A percentile compares a stretch with the other conserved stretches of the same genome.
phyloP scores from a whole-genome alignment of 805 yeast genomes.

The Ascoidea asiatica region DNA sequence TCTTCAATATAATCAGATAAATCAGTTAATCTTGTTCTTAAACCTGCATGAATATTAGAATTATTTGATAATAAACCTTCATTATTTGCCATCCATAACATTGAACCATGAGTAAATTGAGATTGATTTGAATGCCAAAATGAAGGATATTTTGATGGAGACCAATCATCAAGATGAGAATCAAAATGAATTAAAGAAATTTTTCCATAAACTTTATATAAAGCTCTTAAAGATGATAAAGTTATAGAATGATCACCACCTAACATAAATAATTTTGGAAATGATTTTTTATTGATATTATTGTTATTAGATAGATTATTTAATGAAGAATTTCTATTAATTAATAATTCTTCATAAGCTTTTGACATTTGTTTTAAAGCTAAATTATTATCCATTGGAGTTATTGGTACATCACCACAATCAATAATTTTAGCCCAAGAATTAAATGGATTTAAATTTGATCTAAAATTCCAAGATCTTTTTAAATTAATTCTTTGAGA shows the following conservation, averaged over 20 bases:
- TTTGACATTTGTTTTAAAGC: conserved; percentile 37
- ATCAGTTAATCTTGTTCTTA: conserved; percentile 43
- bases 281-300: conserved; percentile 5
- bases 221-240: conserved; percentile 35
- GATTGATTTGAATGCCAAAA: conserved; percentile 23
- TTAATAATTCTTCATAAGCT: conserved; percentile 34
- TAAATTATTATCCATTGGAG: conserved; percentile 44
- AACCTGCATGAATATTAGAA: conserved; percentile 43
- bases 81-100: conserved; percentile 53
- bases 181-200: conserved; percentile 50
- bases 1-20: conserved; percentile 33
- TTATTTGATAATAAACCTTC: conserved; percentile 36
- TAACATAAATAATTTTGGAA: conserved; percentile 33
- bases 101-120: conserved; percentile 50
- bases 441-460: conserved; percentile 11
- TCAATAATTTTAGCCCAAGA: conserved; percentile 28
- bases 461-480: conserved; percentile 8
- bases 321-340: conserved; percentile 23
- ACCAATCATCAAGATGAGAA: conserved; percentile 58
- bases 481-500: conserved; percentile 26
- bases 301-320: conserved; percentile 12
- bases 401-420: conserved; percentile 50
- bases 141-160: neutral
- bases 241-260: conserved; percentile 55
- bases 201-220: conserved; percentile 32